Evolutionary conservation across 176 grass and related monocot species (phyloP), one percentile per base, ranked within the genome.

Genomic region (Oryza meyeriana): DNA sequence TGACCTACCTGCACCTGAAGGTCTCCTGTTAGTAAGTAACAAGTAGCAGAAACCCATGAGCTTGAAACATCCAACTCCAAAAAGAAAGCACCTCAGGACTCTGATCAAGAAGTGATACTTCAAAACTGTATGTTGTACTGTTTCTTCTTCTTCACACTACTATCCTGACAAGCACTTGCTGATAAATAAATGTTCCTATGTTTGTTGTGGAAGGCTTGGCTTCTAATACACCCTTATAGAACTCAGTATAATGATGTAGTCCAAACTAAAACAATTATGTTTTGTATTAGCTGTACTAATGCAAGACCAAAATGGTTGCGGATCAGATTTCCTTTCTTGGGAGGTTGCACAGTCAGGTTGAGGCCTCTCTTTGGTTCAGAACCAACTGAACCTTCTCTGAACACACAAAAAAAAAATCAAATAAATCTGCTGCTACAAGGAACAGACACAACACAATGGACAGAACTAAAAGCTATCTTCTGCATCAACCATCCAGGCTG

Each of bases 401-500:
- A 41, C 13, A 48, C 39, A 68, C 36, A 74, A 22, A 18, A 27
- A 6, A 24, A 36, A 24, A 24, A 72, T n/a, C n/a, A n/a, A n/a
- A n/a, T n/a, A n/a, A 70, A 67, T 69, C 34, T 5, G 27, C 3
- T 9, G 10, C 25, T 44, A 47, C 71, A 81, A 22, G 26, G 7
- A 72, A 24, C 67, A 64, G 20, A 40, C 25, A 39, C 13, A 33
- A 26, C 34, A 67, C 39, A 65, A 58, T 27, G 5, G 1, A 64
- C 42, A 66, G 57, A 65, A 64, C 17, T 44, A 65, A 30, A 81
- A 81, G 71, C 14, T 48, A 38, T 69, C 22, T 64, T 76, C 38
- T n/a, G 85, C 72, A 87, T 76, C 72, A 72, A 68, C 66, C 50
- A 55, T 55, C 50, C 80, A 83, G 86, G 33, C 80, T 84, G 80